Evolutionary conservation across 2,329 filamentous ascomycete species (phyloP), one percentile per base, ranked within the genome.

Genomic region (Zymoseptoria pseudotritici): DNA sequence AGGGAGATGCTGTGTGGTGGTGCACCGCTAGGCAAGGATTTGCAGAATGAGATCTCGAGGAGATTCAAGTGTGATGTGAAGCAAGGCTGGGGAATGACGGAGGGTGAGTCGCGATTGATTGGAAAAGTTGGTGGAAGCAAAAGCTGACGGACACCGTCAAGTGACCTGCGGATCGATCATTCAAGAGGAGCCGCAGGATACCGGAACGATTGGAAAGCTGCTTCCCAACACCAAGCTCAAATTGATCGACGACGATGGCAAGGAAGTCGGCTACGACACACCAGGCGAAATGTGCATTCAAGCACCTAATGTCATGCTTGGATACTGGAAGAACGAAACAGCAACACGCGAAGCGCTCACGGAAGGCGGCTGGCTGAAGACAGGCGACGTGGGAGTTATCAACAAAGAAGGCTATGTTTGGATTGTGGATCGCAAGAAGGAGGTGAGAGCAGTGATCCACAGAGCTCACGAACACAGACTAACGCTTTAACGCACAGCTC

Each of bases 1-100:
- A 70, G 69, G 7, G 70, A 75, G 58, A 71, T 77, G 8, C 66
- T 78, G 4, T 77, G 74, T 54, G 76, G 76, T 49, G 75, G 74
- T 2, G 76, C 76, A 46, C 76, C 76, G 4, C 58, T 78, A n/a
- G 71, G 71, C 1, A 76, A 74, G 57, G 75, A 77, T 54, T 64
- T 78, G 46, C 74, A 76, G 65, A 76, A 76, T 49, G 73, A 75
- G 54, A 71, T 77, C 4, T 68, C 67, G 5, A 66, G 58, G 54
- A 71, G 69, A 54, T 69, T 76, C 54, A 66, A 67, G 8, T 72
- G 74, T 42, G 66, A 72, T 36, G 73, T 77, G 31, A 63, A 70
- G 22, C 75, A 77, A 57, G 74, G 73, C 1, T 78, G 74, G 75
- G 75, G 75, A 1, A 76, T 76, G 74, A 61, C 61, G 2, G 20